Conservation (phyloP, 2,329 filamentous ascomycete species). For the Hypocrella siamensis region DNA sequence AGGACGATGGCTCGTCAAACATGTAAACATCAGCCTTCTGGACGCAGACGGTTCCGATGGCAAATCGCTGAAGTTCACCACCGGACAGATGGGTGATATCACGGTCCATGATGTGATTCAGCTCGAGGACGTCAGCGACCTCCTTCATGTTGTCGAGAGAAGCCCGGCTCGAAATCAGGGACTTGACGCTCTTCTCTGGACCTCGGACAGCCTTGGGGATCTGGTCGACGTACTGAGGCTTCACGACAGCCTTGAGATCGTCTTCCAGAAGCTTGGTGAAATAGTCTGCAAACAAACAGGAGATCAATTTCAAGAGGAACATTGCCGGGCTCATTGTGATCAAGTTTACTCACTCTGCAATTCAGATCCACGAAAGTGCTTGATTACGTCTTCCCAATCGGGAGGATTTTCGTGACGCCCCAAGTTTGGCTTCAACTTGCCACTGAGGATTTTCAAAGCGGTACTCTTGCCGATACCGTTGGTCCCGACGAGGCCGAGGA, state of each 20-base stretch:
- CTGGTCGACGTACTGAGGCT: conserved; percentile 98
- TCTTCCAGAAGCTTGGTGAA: conserved; percentile 98
- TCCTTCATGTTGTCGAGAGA: conserved; percentile 69
- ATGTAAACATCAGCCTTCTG: conserved; percentile 97
- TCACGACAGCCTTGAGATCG: conserved; percentile 92
- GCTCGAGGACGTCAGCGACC: conserved; percentile 70
- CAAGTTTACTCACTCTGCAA: conserved; percentile 58
- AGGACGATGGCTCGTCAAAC: conserved; percentile 99
- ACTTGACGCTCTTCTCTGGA: conserved; percentile 62
- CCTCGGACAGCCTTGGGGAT: conserved; percentile 85
- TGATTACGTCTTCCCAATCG: conserved; percentile 98
- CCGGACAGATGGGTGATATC: conserved; percentile 84
- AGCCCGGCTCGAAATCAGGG: conserved; percentile 59
- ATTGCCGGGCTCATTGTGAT: no score
- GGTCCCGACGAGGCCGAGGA: conserved; percentile 89
- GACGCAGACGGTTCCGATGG: conserved; percentile 88
- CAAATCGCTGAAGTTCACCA: conserved; percentile 96
- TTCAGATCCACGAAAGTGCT: conserved; percentile 95
- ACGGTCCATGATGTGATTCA: conserved; percentile 80
- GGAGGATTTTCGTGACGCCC: conserved; percentile 91
- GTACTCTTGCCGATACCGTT: conserved; percentile 99
- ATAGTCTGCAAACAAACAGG: conserved; percentile 46
- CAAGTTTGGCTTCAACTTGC: conserved; percentile 96
- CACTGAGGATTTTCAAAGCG: conserved; percentile 95
- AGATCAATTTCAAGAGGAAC: neutral